Conservation (phyloP, 23 red algal genomes). For the Chondrus crispus region DNA sequence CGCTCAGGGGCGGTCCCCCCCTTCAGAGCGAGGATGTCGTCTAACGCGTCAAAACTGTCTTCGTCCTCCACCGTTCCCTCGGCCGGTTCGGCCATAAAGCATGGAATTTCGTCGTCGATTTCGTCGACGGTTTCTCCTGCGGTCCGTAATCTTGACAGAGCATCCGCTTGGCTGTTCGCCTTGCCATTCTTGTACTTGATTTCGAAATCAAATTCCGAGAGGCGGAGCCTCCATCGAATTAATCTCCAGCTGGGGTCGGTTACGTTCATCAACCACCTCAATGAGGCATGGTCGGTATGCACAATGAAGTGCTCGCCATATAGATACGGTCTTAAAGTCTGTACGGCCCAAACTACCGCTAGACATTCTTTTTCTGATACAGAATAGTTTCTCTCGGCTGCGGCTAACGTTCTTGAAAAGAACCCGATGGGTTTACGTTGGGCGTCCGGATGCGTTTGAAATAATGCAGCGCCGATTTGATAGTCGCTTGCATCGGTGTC, state of each 20-base stretch:
- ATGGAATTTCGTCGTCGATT: neutral
- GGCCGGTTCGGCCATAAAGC: too few species aligned
- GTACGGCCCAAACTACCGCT: neutral
- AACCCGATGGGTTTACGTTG: too few species aligned
- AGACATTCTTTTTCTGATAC: neutral
- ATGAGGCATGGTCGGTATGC: neutral
- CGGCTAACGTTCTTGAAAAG: neutral
- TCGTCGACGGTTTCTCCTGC: neutral
- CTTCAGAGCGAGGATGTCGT: too few species aligned
- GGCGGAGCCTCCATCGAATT: neutral
- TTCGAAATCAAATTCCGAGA: neutral
- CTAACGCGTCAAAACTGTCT: too few species aligned
- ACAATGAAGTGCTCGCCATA: neutral
- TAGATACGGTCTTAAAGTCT: neutral
- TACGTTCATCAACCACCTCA: neutral
- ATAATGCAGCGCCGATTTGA: too few species aligned
- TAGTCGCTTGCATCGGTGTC: too few species aligned
- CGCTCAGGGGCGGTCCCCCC: too few species aligned
- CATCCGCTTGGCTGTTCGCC: neutral
- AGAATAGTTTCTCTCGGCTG: neutral
- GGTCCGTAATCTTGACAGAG: neutral
- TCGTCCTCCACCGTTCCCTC: too few species aligned
- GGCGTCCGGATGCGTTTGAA: too few species aligned
- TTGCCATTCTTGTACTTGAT: neutral
- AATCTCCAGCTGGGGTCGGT: neutral